These are phyloP conservation scores for Ambispora gerdemannii DNA, from an alignment of 192 early-diverging fungal species.

Conservation along the genomic window DNA sequence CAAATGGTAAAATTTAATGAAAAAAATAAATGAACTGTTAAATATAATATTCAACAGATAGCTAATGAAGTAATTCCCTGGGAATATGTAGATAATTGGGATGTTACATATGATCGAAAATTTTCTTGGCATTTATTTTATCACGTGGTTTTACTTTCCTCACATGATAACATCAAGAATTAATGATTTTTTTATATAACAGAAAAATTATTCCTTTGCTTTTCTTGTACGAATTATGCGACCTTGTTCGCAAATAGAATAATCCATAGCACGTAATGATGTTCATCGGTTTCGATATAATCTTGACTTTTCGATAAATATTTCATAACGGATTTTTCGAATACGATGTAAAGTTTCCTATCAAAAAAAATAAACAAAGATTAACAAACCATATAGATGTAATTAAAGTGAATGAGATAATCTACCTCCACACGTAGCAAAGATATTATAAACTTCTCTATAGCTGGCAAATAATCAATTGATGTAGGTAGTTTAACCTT, in stretches of 20 bases:
- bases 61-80: too few relatives aligned
- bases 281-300: slow-evolving; percentile 1
- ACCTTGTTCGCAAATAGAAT: slow-evolving; percentile 14
- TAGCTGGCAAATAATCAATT: slow-evolving; percentile 8
- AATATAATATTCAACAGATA: too few relatives aligned
- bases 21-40: too few relatives aligned
- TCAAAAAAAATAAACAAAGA: not conserved
- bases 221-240: slow-evolving; percentile 18
- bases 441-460: not conserved
- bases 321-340: not conserved
- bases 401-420: not conserved
- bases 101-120: slow-evolving; percentile 3
- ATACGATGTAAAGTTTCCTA: slow-evolving; percentile 23
- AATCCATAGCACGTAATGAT: not conserved
- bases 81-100: too few relatives aligned
- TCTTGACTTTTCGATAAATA: slow-evolving; percentile 14
- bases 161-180: slow-evolving; percentile 15
- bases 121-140: slow-evolving; percentile 14
- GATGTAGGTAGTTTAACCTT: slow-evolving; percentile 14
- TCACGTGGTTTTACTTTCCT: slow-evolving; percentile 1
- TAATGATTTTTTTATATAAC: slow-evolving; percentile 5
- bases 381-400: not conserved
- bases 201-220: slow-evolving; percentile 15
- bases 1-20: too few relatives aligned
- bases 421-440: slow-evolving; percentile 8